Evolutionary conservation across 495 filamentous ascomycete species (phyloP), one percentile per base, ranked within the genome.

Genomic region (Podospora sp.): DNA sequence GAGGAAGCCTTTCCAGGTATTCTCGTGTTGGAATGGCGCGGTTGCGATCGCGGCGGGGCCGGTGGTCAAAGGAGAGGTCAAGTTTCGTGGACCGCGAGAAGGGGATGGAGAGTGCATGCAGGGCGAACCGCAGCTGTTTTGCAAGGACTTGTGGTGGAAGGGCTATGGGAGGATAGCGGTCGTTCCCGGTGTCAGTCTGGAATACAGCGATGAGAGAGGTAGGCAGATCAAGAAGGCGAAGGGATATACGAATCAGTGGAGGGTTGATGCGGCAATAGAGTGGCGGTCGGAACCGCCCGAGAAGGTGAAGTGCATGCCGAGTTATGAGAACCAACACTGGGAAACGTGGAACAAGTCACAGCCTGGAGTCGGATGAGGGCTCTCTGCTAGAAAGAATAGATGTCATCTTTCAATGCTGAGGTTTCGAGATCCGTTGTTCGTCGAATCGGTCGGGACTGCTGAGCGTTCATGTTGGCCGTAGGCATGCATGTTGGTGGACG

Each of bases 1-100:
- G 3, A 62, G 66, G 11, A 68, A 68, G 29, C 82, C 84, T 0
- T 82, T 86, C 63, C 84, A 87, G 72, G 84, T 87, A 0, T 85
- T 84, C 46, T 79, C 81, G 0, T 86, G 84, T 71, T 85, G 84
- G 84, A 84, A 85, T 52, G 84, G 82, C 14, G 81, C 79, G 7
- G 73, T 72, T 1, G 77, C 75, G 1, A 72, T 76, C 26, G 36
- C 62, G 0, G 74, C 74, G 0, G 64, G 58, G 62, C 71, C 75
- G 24, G 22, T 78, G n/a, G 62, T 85, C 24, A 72, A 74, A 7
- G 76, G 74, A 0, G 75, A 71, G 40, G 55, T 76, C 2, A 16
- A 22, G 8, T 85, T 86, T 62, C 76, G 83, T 0, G 62, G 50
- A 22, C 58, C 67, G 18, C 9, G 62, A 18, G 61, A 58, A 18